phyloP scores from a whole-genome alignment of 177 flowering plant species.

The Vitis hybrid region DNA sequence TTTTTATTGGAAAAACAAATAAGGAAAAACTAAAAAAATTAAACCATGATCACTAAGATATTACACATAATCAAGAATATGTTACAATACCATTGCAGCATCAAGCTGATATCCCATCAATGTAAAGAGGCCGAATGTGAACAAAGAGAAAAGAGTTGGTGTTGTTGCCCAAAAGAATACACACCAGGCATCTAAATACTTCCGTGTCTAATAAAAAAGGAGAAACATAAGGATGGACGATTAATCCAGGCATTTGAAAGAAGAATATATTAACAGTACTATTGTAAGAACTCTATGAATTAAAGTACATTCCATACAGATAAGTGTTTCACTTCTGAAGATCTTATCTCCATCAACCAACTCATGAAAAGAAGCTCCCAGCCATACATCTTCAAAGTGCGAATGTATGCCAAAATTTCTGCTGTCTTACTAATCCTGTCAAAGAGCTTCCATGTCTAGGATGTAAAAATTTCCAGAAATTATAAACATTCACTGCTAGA shows the following conservation, averaged over 20 bases:
- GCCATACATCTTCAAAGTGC: constrained; percentile 89
- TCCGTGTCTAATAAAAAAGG: constrained; percentile 64
- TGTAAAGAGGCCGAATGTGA: constrained; percentile 82
- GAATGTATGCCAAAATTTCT: constrained; percentile 76
- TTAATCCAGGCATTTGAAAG: constrained; percentile 1
- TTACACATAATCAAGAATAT: constrained; percentile 6
- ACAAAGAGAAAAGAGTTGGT: constrained; percentile 89
- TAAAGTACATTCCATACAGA: constrained; percentile 47
- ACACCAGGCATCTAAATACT: constrained; percentile 99
- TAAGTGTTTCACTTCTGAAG: constrained; percentile 74
- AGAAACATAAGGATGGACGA: constrained; percentile 6
- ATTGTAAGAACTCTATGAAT: not conserved
- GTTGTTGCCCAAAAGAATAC: constrained; percentile 99
- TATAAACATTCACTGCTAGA: too few relatives aligned
- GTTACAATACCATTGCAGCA: constrained; percentile 77
- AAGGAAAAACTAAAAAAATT: not conserved
- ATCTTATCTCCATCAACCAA: constrained; percentile 80
- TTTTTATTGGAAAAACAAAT: not conserved
- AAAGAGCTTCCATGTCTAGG: not conserved
- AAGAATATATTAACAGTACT: constrained; percentile 2
- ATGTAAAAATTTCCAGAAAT: too few relatives aligned
- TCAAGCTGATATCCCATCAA: constrained; percentile 81
- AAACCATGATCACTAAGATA: not conserved
- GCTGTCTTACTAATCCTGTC: constrained; percentile 83
- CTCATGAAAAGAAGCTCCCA: constrained; percentile 84